Evolutionary conservation across 192 early-diverging fungal species (phyloP).

Genomic region (Haplosporangium gracile): DNA sequence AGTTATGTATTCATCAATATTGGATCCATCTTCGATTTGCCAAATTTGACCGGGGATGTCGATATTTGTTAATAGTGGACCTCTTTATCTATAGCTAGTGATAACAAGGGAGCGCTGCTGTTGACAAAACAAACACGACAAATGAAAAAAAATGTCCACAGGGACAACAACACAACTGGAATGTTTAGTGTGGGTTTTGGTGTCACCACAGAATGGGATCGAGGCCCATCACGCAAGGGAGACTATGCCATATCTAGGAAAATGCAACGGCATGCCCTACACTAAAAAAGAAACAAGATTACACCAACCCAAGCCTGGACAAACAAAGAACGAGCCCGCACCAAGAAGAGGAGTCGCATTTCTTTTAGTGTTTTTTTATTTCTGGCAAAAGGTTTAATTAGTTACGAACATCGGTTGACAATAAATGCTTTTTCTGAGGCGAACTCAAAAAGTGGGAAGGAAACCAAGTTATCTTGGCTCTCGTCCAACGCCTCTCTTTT

Average conservation of each 20-base stretch:
- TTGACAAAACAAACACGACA: no score
- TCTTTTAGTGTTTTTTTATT: background rate
- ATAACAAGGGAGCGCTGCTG: background rate
- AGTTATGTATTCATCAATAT: no score
- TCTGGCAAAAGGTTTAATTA: constrained; percentile 8
- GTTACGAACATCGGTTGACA: background rate
- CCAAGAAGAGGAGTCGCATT: background rate
- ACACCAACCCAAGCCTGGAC: background rate
- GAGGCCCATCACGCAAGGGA: background rate
- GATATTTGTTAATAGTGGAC: no score
- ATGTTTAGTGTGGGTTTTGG: background rate
- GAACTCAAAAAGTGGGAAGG: background rate
- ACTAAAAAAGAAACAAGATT: background rate
- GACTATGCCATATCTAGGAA: background rate
- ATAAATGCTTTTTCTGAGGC: background rate
- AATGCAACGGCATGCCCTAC: background rate
- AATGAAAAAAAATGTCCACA: background rate
- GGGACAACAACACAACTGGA: background rate
- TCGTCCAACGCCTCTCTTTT: background rate
- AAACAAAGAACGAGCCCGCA: background rate
- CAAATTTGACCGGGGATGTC: no score
- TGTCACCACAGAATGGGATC: background rate
- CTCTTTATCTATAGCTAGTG: no score
- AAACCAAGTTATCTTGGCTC: constrained; percentile 7
- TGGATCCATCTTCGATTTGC: no score